Evolutionary conservation across 768 basidiomycete species (phyloP), one percentile per base, ranked within the genome.

Genomic region (Rhodotorula graminis): DNA sequence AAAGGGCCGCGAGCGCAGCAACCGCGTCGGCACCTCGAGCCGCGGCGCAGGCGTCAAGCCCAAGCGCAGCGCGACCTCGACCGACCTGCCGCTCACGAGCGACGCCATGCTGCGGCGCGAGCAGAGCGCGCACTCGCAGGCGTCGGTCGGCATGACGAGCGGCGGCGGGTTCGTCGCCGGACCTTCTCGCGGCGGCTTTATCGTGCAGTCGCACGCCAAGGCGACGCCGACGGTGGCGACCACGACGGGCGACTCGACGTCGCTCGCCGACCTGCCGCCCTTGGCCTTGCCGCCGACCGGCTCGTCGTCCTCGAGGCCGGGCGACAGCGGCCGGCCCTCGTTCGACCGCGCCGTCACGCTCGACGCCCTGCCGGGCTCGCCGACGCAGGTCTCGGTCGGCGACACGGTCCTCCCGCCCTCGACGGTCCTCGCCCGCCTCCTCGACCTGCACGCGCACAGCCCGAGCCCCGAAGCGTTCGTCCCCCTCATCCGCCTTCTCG

Each of bases 171-270:
- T 42, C 8, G 44, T 67, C 1, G 71, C 75, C 0, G 75, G 71
- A 0, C 75, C 71, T 1, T 71, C 71, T 27, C 61, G 71, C 18
- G 75, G 75, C 33, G 74, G 74, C 15, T 72, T 75, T 44, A 75
- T 75, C 67, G 70, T 70, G 2, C 67, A 72, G 58, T 64, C 74
- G 27, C 73, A 67, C 27, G 64, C 61, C 2, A 75, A 66, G 52
- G 67, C 74, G 15, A 42, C 49, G 15, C 64, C 70, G 56, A 75
- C 74, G 8, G 67, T 75, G 50, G 74, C 70, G 7, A 67, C 67
- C 25, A 66, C 70, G 6, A 69, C 62, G 40, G 68, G 67, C 52
- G 63, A 68, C 50, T 33, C 65, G 44, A 72, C 64, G 19, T 52
- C 64, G 29, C 64, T 67, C 5, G 27, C 53, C 44, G 61, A 68